Conservation (phyloP, 1,284 basidiomycete species). For the Schizopora paradoxa region DNA sequence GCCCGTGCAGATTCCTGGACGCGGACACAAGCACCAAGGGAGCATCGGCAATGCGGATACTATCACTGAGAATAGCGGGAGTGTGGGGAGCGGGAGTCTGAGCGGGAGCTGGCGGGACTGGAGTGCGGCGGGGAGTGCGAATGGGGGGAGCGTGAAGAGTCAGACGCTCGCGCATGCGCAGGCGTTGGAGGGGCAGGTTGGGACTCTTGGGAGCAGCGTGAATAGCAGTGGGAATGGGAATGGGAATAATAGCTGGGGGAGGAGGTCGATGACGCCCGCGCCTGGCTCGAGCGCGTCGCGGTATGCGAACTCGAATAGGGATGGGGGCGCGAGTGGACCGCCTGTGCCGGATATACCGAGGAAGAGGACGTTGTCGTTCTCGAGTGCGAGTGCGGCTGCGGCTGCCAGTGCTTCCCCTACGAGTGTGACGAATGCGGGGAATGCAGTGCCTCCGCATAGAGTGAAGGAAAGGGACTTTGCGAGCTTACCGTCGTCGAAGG, state of each 20-base stretch:
- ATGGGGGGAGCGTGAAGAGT: not conserved
- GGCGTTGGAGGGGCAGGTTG: not conserved
- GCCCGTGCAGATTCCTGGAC: no score
- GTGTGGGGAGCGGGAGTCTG: no score
- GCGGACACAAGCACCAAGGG: no score
- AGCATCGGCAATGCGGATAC: no score
- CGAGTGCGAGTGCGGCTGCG: not conserved
- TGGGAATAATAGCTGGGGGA: no score
- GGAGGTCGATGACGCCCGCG: constrained; percentile 8
- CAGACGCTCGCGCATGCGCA: constrained; percentile 1
- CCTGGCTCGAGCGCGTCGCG: constrained; percentile 8
- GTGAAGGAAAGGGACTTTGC: not conserved
- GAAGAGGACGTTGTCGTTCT: not conserved
- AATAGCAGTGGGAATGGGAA: constrained; percentile 1
- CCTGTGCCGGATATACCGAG: not conserved
- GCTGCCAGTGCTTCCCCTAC: constrained; percentile 1
- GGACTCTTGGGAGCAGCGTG: not conserved
- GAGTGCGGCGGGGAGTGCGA: not conserved
- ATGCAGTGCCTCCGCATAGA: not conserved
- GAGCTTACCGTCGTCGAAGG: no score
- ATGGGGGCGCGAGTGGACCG: constrained; percentile 1
- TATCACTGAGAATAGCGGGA: no score
- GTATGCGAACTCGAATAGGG: constrained; percentile 12
- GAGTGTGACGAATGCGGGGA: not conserved
- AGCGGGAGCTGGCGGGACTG: constrained; percentile 16